Evolutionary conservation across 2,329 filamentous ascomycete species (phyloP), one percentile per base, ranked within the genome.

Genomic region (Aspergillus fructus): DNA sequence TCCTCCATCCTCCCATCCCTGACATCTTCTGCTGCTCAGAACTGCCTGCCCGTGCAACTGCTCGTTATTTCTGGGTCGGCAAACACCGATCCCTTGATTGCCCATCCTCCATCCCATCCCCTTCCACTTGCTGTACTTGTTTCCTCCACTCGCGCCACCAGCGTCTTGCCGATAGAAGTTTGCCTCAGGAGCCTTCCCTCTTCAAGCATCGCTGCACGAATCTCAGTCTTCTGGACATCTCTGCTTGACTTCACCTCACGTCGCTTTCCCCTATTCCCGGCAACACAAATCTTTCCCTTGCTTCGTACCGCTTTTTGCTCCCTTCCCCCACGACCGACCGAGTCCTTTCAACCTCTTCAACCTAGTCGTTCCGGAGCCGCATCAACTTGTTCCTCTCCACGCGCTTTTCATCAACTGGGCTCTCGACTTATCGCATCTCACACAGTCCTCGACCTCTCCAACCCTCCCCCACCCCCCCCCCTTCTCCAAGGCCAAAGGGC

Each of bases 401-500:
- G 59, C 59, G 41, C 58, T 59, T 62, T 42, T 57, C 52, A 45
- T 57, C 52, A 45, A 56, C 59, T 66, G 62, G 59, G 61, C 27
- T 61, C 53, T 56, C 54, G 56, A 67, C 47, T 46, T 27, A 55
- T 50, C 53, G 30, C 43, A 58, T 46, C 33, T 46, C 47, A 39
- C 50, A 59, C 61, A 24, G 50, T 58, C 33, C 66, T 66, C 64
- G 68, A 65, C 62, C 62, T 48, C 43, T 15, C 41, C 67, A 60
- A 49, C 64, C 60, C 53, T 58, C 55, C 58, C 49, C 48, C 58
- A 52, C 59, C 61, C 48, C 58, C 53, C 59, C 61, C 55, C 50
- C 56, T 57, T 46, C 49, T 59, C 49, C 64, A 59, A 65, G 71
- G 69, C 70, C 67, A 59, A 61, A 65, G 60, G 67, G 70, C 68